A percentile compares a stretch with the other conserved stretches of the same genome.
phyloP scores from a whole-genome alignment of 1,139 yeast species.

The Candida tropicalis region DNA sequence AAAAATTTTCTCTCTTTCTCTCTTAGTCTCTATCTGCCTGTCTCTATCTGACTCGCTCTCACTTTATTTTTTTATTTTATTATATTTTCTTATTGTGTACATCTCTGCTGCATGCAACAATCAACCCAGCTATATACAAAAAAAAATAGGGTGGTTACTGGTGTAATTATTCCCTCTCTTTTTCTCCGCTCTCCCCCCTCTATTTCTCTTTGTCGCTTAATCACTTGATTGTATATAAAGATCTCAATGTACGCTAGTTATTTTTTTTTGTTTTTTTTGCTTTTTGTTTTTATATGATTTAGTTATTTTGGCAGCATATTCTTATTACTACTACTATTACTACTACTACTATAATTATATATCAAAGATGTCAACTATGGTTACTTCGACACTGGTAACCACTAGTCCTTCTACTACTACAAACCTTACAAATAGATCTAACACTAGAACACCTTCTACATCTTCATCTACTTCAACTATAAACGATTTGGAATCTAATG shows the following conservation, averaged over 20 bases:
- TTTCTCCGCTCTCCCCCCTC: no score
- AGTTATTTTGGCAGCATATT: no score
- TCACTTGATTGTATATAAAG: not conserved
- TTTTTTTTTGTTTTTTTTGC: not conserved
- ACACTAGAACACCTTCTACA: conserved; percentile 8
- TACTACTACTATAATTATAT: not conserved
- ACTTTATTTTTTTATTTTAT: no score
- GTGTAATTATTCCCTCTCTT: no score
- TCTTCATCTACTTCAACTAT: conserved; percentile 5
- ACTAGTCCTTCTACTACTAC: conserved; percentile 3
- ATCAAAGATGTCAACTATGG: not conserved
- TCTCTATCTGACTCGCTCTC: no score
- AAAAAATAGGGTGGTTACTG: no score
- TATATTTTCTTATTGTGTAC: no score
- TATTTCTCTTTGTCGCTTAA: no score
- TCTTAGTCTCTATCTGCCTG: not conserved
- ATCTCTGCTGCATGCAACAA: no score
- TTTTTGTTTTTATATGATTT: not conserved
- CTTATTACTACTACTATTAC: no score
- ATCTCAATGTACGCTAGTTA: not conserved
- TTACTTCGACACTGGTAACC: conserved; percentile 4
- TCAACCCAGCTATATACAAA: no score
- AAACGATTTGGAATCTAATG: not conserved
- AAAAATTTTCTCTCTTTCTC: not conserved
- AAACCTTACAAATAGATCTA: conserved; percentile 4